phyloP scores from a whole-genome alignment of 768 basidiomycete species.

The Leccinellum rugosiceps region DNA sequence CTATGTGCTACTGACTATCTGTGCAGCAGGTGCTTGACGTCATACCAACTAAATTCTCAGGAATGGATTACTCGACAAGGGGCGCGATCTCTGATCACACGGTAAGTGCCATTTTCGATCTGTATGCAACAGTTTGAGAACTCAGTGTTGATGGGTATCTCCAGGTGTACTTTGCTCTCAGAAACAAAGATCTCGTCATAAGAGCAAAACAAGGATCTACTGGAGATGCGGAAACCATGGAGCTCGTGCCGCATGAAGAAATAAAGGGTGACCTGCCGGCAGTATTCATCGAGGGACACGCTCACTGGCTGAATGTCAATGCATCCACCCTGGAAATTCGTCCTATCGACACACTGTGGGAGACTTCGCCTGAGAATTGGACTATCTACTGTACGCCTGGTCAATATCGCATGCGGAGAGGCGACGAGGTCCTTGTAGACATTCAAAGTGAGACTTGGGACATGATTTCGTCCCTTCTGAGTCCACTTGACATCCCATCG shows the following conservation, averaged over 20 bases:
- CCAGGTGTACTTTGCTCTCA: constrained; percentile 26
- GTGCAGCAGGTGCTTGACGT: constrained; percentile 21
- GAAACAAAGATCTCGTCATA: constrained; percentile 17
- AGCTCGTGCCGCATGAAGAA: constrained; percentile 21
- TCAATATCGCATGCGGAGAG: background rate
- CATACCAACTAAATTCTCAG: constrained; percentile 21
- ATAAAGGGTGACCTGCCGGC: constrained; percentile 22
- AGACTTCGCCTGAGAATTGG: constrained; percentile 21
- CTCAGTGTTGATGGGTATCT: background rate
- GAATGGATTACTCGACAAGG: constrained; percentile 27
- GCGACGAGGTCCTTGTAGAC: constrained; percentile 16
- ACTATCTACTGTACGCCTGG: constrained; percentile 5
- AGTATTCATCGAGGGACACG: constrained; percentile 12
- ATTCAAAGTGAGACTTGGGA: constrained; percentile 21
- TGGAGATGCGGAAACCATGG: constrained; percentile 3
- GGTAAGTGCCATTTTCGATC: constrained; percentile 5
- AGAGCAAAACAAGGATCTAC: constrained; percentile 1
- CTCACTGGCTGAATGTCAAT: constrained; percentile 28
- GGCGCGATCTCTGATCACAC: constrained; percentile 13
- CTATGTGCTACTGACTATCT: background rate
- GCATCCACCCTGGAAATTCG: constrained; percentile 23
- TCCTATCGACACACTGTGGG: constrained; percentile 18
- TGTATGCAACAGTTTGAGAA: background rate
- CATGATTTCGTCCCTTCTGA: constrained; percentile 17
- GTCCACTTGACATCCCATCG: constrained; percentile 5